Percentiles rank a stretch among this genome's conserved stretches.
Conservation (phyloP, 2,329 filamentous ascomycete genomes). For the Fusarium cicatricum region DNA sequence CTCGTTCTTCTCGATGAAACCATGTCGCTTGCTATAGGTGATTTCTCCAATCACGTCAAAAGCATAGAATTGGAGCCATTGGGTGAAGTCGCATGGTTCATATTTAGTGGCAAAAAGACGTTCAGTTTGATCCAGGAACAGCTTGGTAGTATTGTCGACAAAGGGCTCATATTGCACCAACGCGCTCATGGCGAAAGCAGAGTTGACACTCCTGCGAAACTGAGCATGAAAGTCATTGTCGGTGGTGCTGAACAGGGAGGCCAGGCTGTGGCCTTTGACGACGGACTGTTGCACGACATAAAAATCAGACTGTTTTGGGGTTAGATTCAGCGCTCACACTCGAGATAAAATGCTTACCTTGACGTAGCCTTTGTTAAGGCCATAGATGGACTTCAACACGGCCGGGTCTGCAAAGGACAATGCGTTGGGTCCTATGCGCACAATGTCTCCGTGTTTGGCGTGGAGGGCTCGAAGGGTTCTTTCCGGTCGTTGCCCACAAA, state of each 20-base stretch:
- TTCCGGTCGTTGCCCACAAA: constrained; percentile 70
- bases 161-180: constrained; percentile 82
- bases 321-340: constrained; percentile 61
- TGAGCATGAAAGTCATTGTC: constrained; percentile 79
- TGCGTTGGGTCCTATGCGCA: constrained; percentile 77
- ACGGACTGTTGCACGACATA: constrained; percentile 82
- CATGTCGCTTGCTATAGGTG: constrained; percentile 78
- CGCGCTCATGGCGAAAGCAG: constrained; percentile 79
- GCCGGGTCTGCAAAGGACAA: constrained; percentile 78
- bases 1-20: constrained; percentile 77
- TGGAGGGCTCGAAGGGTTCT: constrained; percentile 73
- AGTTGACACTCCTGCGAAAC: constrained; percentile 78
- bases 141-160: constrained; percentile 76
- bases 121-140: constrained; percentile 73
- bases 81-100: constrained; percentile 63
- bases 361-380: constrained; percentile 79
- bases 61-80: constrained; percentile 82
- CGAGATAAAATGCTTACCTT: constrained; percentile 62
- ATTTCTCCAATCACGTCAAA: constrained; percentile 84
- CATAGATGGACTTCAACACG: constrained; percentile 80
- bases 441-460: constrained; percentile 74
- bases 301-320: constrained; percentile 71
- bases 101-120: constrained; percentile 58
- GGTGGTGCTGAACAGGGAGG: constrained; percentile 79
- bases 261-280: constrained; percentile 71